These are phyloP conservation scores for Dactylonectria macrodidyma DNA, from an alignment of 2,329 filamentous ascomycete species.

Conservation along the genomic window DNA sequence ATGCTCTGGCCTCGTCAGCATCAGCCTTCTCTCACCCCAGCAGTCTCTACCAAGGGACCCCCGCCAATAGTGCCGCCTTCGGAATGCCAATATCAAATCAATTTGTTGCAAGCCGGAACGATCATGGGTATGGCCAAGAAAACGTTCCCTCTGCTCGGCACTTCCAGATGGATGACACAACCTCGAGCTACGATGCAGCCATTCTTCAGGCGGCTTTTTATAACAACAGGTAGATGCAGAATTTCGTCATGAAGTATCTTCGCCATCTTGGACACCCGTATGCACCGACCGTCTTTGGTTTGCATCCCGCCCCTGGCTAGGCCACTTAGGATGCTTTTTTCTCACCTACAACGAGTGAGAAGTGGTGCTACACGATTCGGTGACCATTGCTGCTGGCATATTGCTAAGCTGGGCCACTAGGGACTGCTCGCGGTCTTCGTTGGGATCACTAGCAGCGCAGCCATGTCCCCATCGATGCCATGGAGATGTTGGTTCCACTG, in stretches of 20 bases:
- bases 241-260: not conserved
- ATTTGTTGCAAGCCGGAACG: constrained; percentile 32
- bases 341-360: constrained; percentile 12
- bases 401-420: not conserved
- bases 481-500: constrained; percentile 22
- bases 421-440: constrained; percentile 15
- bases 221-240: constrained; percentile 44
- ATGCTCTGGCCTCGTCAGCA: constrained; percentile 48
- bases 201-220: constrained; percentile 54
- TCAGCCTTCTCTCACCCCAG: constrained; percentile 64
- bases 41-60: constrained; percentile 66
- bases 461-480: constrained; percentile 24
- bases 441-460: constrained; percentile 8
- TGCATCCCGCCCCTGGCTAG: constrained; percentile 31
- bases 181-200: constrained; percentile 54
- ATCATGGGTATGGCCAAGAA: constrained; percentile 39
- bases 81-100: constrained; percentile 35
- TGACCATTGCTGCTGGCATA: constrained; percentile 4
- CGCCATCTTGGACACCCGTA: constrained; percentile 8
- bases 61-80: constrained; percentile 47
- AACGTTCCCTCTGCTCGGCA: constrained; percentile 37
- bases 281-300: constrained; percentile 10
- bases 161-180: constrained; percentile 52
- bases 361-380: constrained; percentile 8
- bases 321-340: constrained; percentile 28